phyloP scores from a whole-genome alignment of 176 grass and related monocot species.

The Microstegium vimineum region DNA sequence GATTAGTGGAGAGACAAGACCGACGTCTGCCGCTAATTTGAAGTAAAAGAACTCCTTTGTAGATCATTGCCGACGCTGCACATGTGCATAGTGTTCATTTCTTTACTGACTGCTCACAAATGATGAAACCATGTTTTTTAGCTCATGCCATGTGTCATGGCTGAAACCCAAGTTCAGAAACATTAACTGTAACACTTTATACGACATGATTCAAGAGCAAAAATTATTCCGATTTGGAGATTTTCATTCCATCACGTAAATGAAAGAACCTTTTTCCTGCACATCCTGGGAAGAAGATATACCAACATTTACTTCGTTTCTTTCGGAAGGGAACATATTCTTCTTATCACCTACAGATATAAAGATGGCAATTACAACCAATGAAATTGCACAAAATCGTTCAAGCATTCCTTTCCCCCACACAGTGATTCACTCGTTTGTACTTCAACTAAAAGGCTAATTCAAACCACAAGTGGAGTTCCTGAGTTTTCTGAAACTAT shows the following conservation, averaged over 20 bases:
- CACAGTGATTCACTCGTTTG: not conserved
- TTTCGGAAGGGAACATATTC: not conserved
- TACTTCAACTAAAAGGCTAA: not conserved
- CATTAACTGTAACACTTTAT: too few relatives aligned
- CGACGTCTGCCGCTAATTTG: too few relatives aligned
- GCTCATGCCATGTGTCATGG: not conserved
- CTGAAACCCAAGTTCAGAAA: not conserved
- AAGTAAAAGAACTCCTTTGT: too few relatives aligned
- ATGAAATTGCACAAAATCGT: not conserved
- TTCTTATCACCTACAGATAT: not conserved
- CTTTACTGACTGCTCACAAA: too few relatives aligned
- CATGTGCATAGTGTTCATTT: too few relatives aligned
- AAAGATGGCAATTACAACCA: not conserved
- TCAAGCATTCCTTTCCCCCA: not conserved
- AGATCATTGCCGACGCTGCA: too few relatives aligned
- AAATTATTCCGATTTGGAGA: not conserved
- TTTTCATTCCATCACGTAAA: not conserved
- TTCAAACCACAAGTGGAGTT: not conserved
- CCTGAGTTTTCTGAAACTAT: not conserved
- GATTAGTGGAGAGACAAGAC: too few relatives aligned
- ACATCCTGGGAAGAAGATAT: not conserved
- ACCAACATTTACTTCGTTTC: not conserved
- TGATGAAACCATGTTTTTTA: not conserved
- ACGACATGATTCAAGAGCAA: not conserved
- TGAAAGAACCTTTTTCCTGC: not conserved